A percentile compares a stretch with the other conserved stretches of the same genome.
Evolutionary conservation across 2,329 filamentous ascomycete species (phyloP).

Genomic region (Alternaria arbusti): DNA sequence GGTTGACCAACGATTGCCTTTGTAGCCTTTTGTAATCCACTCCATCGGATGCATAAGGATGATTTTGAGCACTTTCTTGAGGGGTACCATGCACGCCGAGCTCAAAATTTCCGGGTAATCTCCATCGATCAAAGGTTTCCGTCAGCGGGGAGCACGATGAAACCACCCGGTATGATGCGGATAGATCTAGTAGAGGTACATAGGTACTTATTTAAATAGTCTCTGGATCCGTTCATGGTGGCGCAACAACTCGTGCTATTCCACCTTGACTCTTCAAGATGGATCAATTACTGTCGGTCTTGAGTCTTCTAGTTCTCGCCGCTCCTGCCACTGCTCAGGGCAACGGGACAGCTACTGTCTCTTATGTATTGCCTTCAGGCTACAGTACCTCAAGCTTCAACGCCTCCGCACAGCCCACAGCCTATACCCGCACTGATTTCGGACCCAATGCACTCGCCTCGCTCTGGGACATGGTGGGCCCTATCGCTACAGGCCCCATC

Average conservation of each 20-base stretch:
- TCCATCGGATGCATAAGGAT: constrained; percentile 6
- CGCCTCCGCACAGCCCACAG: constrained; percentile 52
- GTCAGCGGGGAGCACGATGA: constrained; percentile 16
- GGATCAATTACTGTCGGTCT: constrained; percentile 22
- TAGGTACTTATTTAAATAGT: constrained; percentile 15
- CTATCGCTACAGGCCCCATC: constrained; percentile 51
- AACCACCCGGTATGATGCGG: constrained; percentile 4
- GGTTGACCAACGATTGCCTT: constrained; percentile 24
- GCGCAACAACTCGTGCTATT: neutral
- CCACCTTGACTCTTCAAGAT: constrained; percentile 18
- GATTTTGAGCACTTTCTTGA: constrained; percentile 11
- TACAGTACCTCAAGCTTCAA: constrained; percentile 51
- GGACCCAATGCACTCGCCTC: constrained; percentile 55
- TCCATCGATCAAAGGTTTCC: constrained; percentile 2
- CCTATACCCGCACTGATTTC: constrained; percentile 53
- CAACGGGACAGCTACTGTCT: constrained; percentile 27
- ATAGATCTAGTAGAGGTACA: constrained; percentile 7
- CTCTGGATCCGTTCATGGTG: neutral
- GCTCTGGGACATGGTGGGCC: constrained; percentile 55
- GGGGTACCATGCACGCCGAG: constrained; percentile 23
- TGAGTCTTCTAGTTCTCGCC: constrained; percentile 24
- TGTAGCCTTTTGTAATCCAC: constrained; percentile 4
- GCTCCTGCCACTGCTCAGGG: constrained; percentile 18
- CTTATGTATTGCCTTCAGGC: constrained; percentile 41
- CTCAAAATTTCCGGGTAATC: constrained; percentile 11